Evolutionary conservation across 176 grass and related monocot genomes (phyloP).

Genomic region (Rhynchospora pubera): DNA sequence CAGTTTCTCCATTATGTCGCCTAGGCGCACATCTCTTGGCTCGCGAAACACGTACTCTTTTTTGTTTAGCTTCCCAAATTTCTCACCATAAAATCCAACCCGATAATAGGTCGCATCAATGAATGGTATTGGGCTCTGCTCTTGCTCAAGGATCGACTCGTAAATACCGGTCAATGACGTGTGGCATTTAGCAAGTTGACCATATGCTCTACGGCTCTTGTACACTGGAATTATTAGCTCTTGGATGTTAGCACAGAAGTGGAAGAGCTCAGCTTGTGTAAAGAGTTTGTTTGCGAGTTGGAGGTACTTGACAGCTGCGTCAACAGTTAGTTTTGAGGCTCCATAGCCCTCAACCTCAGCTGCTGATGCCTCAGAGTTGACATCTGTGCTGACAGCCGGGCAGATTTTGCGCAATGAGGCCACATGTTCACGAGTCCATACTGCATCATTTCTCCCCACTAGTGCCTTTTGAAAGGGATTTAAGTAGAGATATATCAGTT

Average conservation of each 20-base stretch:
- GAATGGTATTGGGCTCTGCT: conserved; percentile 91
- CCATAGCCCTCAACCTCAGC: conserved; percentile 99
- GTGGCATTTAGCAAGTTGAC: conserved; percentile 95
- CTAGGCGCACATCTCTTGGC: conserved; percentile 82
- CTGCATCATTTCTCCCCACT: conserved; percentile 95
- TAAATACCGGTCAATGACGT: conserved; percentile 85
- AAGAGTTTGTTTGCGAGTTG: conserved; percentile 94
- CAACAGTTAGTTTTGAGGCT: conserved; percentile 88
- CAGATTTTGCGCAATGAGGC: conserved; percentile 84
- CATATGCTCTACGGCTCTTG: conserved; percentile 86
- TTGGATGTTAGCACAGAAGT: conserved; percentile 91
- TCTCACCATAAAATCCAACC: conserved; percentile 91
- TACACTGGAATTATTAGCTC: conserved; percentile 97
- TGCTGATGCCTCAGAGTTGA: conserved; percentile 65
- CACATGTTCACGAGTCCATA: conserved; percentile 88
- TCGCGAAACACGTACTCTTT: conserved; percentile 91
- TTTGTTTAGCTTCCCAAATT: conserved; percentile 80
- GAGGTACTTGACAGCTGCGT: conserved; percentile 97
- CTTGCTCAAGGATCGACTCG: conserved; percentile 95
- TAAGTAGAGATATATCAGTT: background rate
- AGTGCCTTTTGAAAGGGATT: conserved; percentile 53
- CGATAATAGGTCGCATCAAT: conserved; percentile 97
- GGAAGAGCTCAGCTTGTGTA: conserved; percentile 81
- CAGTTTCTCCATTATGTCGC: conserved; percentile 99
- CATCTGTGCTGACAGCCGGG: conserved; percentile 70